phyloP scores from a whole-genome alignment of 345 rosid genomes.

The Kandelia obovata region DNA sequence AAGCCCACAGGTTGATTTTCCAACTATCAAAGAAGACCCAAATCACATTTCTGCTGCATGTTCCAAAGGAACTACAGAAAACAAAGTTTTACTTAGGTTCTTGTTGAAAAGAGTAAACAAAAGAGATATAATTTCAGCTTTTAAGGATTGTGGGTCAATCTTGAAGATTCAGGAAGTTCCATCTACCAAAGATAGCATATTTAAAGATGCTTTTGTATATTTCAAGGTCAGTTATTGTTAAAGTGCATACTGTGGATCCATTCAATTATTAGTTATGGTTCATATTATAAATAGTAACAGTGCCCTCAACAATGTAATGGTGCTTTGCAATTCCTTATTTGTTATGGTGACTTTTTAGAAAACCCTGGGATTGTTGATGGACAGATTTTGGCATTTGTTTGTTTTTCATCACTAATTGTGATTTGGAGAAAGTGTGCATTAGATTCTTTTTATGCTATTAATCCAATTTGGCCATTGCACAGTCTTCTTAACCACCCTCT shows the following conservation, averaged over 20 bases:
- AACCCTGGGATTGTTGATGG: too few relatives aligned
- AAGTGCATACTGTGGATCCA: background rate
- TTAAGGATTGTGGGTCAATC: slow-evolving; percentile 24
- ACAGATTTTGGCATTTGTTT: too few relatives aligned
- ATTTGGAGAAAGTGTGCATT: too few relatives aligned
- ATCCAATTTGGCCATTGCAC: too few relatives aligned
- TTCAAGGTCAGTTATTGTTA: slow-evolving; percentile 29
- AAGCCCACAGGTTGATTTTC: slow-evolving; percentile 4
- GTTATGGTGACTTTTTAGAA: too few relatives aligned
- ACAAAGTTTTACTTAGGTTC: slow-evolving; percentile 32
- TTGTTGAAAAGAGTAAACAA: slow-evolving; percentile 4
- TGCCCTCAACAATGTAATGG: too few relatives aligned
- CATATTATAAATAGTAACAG: background rate
- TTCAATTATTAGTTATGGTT: background rate
- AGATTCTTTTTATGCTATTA: too few relatives aligned
- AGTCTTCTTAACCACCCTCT: background rate
- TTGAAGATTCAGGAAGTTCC: slow-evolving; percentile 24
- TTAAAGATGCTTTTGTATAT: slow-evolving; percentile 27
- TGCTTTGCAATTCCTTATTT: too few relatives aligned
- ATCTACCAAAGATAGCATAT: slow-evolving; percentile 21
- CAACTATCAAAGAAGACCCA: slow-evolving; percentile 14
- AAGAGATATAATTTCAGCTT: slow-evolving; percentile 7
- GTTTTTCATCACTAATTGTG: too few relatives aligned
- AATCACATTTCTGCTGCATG: slow-evolving; percentile 10
- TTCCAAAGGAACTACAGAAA: slow-evolving; percentile 13